Base-by-base conservation (phyloP, 805 yeast species). In the Blastobotrys muscicola region DNA sequence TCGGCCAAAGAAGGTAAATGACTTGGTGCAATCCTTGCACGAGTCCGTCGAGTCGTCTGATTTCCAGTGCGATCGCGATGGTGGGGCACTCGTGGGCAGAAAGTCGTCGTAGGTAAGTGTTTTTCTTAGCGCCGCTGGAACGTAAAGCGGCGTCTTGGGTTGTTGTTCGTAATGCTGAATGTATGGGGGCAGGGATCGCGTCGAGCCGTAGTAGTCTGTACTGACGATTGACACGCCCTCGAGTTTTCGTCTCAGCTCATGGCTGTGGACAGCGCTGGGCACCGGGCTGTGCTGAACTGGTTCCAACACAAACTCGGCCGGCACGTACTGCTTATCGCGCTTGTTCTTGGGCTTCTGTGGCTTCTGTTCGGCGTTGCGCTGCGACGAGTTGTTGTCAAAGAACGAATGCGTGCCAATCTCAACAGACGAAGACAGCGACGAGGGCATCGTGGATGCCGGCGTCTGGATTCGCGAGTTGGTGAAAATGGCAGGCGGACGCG, bases 61-160 rank as follows among this genome's bases (percentile, higher is more conserved):
- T 42, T 80, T 68, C 70, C 70, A 66, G 56, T 66, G 70, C 44
- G 47, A 44, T 38, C 65, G 54, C 26, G 57, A 46, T 1, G 68
- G 66, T 30, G 59, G 55, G 26, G 26, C 26, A 6, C 26, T 20
- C 26, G 26, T 20, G 26, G 26, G 26, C 26, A 6, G 26, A 6
- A 20, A 20, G 26, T 20, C 26, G 4, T 31, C 33, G 13, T 11
- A 11, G 13, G 33, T 4, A 8, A 11, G 33, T 3, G 69, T 68
- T 35, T 72, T 71, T 51, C 85, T 72, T 42, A 89, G 68, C 8
- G 89, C 97, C 0, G 96, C 96, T 0, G 97, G 97, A 0, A 83
- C 71, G 56, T 86, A 89, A 67, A 89, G 67, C 8, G 97, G 96
- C 55, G 85, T 82, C 59, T 86, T 76, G 50, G 86, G 89, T 38